Conservation (phyloP, 2,329 filamentous ascomycete species). For the Orbilia quercus region DNA sequence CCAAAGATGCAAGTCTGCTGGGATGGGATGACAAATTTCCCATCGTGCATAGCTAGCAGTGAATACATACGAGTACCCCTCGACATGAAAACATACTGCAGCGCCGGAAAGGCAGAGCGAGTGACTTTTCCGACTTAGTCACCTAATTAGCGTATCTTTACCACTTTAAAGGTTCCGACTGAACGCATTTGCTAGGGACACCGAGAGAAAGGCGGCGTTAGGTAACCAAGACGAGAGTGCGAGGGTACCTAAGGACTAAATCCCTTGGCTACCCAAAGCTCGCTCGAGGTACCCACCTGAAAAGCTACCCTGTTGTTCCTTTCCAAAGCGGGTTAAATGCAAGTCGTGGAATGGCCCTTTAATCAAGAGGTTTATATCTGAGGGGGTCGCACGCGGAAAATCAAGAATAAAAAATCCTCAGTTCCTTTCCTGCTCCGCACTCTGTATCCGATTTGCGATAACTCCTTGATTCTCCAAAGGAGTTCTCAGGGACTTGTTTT, state of each 20-base stretch:
- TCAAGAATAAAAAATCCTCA: background rate
- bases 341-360: conserved; percentile 33
- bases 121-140: conserved; percentile 17
- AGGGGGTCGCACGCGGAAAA: conserved; percentile 31
- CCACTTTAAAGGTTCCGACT: conserved; percentile 17
- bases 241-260: conserved; percentile 15
- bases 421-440: background rate
- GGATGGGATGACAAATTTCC: conserved; percentile 50
- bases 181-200: conserved; percentile 34
- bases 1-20: conserved; percentile 33
- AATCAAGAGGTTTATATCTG: conserved; percentile 36
- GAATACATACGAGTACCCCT: background rate
- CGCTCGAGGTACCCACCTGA: conserved; percentile 29
- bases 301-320: conserved; percentile 14
- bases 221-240: conserved; percentile 7
- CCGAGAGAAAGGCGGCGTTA: conserved; percentile 7
- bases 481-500: background rate
- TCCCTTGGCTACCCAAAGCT: background rate
- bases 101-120: background rate
- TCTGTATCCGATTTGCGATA: conserved; percentile 1
- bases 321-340: conserved; percentile 41
- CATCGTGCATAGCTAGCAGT: conserved; percentile 4
- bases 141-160: conserved; percentile 26
- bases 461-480: background rate
- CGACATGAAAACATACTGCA: no score